Percentiles rank a stretch among this genome's conserved stretches.
Conservation (phyloP, 2,329 filamentous ascomycete species). For the Botrytis deweyae region DNA sequence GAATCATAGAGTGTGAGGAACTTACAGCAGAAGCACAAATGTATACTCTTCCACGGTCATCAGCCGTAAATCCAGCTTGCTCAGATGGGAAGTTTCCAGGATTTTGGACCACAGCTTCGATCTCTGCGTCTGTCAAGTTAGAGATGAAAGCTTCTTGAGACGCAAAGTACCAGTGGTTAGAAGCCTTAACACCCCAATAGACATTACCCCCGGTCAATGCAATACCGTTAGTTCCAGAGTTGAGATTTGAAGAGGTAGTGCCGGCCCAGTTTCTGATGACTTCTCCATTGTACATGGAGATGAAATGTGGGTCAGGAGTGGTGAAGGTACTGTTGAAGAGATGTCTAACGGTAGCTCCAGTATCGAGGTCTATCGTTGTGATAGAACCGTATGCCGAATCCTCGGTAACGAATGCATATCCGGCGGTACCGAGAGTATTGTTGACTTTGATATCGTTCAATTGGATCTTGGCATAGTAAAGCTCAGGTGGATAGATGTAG, state of each 20-base stretch:
- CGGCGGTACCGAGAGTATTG: background rate
- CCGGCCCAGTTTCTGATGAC: slow-evolving; percentile 10
- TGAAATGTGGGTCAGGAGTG: background rate
- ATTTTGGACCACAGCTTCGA: slow-evolving; percentile 3
- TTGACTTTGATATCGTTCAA: background rate
- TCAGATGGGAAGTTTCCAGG: slow-evolving; percentile 2
- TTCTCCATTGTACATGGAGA: slow-evolving; percentile 10
- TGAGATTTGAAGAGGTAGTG: background rate
- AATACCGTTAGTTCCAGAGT: background rate
- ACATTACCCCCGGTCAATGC: background rate
- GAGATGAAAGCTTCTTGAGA: slow-evolving; percentile 8
- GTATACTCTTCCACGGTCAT: slow-evolving; percentile 7
- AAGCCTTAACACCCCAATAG: slow-evolving; percentile 10
- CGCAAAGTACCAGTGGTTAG: slow-evolving; percentile 8
- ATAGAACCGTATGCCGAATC: slow-evolving; percentile 1
- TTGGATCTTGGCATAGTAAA: slow-evolving; percentile 9
- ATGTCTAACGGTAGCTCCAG: background rate
- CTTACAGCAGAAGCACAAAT: slow-evolving; percentile 8
- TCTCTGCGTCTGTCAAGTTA: background rate
- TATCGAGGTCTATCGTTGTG: background rate
- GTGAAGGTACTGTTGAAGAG: slow-evolving; percentile 4
- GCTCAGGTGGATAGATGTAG: slow-evolving; percentile 7
- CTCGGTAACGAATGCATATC: slow-evolving; percentile 11
- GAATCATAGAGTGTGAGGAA: background rate
- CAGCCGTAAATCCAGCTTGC: slow-evolving; percentile 4